Evolutionary conservation across 2,329 filamentous ascomycete genomes (phyloP).

Genomic region (Colletotrichum caudatum): DNA sequence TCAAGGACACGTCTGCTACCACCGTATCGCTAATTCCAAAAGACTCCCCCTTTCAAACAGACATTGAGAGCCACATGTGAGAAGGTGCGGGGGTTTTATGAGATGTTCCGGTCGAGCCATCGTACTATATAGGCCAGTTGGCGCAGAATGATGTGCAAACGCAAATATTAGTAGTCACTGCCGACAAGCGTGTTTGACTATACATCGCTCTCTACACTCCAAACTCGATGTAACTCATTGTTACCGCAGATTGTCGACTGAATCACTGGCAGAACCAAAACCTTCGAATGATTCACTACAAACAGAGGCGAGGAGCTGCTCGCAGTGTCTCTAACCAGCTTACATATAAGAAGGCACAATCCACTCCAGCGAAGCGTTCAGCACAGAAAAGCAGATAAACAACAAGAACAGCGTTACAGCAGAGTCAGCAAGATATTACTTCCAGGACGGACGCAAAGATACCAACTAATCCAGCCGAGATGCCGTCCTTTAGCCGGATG

Average conservation of each 20-base stretch:
- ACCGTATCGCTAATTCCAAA: background rate
- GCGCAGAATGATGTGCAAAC: background rate
- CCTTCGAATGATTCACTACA: background rate
- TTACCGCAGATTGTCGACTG: background rate
- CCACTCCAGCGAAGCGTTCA: background rate
- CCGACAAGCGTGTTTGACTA: background rate
- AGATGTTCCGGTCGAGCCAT: background rate
- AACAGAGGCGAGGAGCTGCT: background rate
- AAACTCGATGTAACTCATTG: background rate
- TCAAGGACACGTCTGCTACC: background rate
- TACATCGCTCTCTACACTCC: background rate
- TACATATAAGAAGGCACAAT: background rate
- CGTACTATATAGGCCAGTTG: background rate
- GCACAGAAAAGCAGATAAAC: background rate
- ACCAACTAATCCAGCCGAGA: no score
- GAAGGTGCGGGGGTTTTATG: background rate
- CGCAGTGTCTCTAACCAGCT: background rate
- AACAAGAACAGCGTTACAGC: background rate
- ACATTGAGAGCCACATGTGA: background rate
- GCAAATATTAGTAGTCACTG: background rate
- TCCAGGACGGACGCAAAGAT: background rate
- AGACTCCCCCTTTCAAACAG: background rate
- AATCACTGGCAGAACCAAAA: no score
- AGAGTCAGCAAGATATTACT: background rate
- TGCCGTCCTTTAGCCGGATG: background rate